phyloP scores from a whole-genome alignment of 2,329 filamentous ascomycete genomes.

The Ceratocystis alfenasii region DNA sequence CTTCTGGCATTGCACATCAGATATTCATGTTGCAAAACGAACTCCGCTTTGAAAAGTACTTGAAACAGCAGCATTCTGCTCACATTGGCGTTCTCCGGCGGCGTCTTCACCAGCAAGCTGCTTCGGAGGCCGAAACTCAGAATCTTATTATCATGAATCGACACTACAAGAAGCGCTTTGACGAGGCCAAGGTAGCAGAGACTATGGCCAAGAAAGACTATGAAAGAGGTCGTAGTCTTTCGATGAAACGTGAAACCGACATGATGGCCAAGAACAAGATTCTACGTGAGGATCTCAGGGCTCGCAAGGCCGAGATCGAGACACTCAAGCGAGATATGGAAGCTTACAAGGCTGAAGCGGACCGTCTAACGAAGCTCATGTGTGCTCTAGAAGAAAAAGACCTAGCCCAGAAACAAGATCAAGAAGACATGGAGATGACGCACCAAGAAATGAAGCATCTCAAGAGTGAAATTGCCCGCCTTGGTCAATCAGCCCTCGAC shows the following conservation, averaged over 20 bases:
- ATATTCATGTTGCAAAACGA: conserved; percentile 69
- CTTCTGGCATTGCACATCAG: conserved; percentile 48
- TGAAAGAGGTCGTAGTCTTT: conserved; percentile 57
- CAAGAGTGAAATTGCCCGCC: conserved; percentile 44
- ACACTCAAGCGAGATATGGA: conserved; percentile 47
- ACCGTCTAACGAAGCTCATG: conserved; percentile 53
- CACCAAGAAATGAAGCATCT: conserved; percentile 49
- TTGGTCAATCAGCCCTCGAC: conserved; percentile 50
- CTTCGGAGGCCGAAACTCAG: conserved; percentile 70
- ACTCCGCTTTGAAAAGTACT: conserved; percentile 69
- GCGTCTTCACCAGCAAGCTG: conserved; percentile 62
- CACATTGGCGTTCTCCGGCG: conserved; percentile 70
- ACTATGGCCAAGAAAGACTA: conserved; percentile 59
- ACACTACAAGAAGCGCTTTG: conserved; percentile 57
- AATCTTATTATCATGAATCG: conserved; percentile 68
- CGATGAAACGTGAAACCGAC: conserved; percentile 68
- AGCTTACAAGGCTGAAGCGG: conserved; percentile 46
- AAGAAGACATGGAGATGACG: conserved; percentile 50
- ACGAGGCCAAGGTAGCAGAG: conserved; percentile 60
- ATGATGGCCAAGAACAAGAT: conserved; percentile 53
- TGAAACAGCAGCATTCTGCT: conserved; percentile 71
- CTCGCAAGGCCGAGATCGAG: conserved; percentile 47
- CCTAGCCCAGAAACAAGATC: conserved; percentile 49
- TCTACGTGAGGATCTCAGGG: conserved; percentile 58
- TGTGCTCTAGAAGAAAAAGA: conserved; percentile 59